These are phyloP conservation scores for Pseudohalonectria lignicola DNA, from an alignment of 2,329 filamentous ascomycete species.

Conservation along the genomic window DNA sequence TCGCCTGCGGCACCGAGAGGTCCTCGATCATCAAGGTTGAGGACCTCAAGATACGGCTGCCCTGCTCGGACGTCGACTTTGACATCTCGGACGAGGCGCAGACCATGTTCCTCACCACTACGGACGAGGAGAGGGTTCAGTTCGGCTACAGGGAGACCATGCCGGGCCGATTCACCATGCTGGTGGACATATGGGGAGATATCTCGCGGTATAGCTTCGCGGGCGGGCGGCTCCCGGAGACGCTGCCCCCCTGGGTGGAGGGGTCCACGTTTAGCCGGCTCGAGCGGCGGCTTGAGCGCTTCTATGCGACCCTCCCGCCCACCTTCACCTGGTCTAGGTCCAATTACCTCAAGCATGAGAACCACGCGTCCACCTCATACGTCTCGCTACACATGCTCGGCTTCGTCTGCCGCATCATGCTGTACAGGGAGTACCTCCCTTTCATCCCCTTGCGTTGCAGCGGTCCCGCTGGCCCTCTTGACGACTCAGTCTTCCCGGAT, in stretches of 20 bases:
- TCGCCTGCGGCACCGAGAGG: constrained; percentile 53
- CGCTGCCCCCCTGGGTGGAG: constrained; percentile 46
- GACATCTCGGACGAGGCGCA: constrained; percentile 47
- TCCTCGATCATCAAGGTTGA: constrained; percentile 46
- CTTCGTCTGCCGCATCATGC: constrained; percentile 54
- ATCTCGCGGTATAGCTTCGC: constrained; percentile 44
- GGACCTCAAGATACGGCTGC: constrained; percentile 54
- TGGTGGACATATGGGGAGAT: constrained; percentile 51
- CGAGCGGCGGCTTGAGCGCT: constrained; percentile 35
- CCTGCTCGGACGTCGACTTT: constrained; percentile 56
- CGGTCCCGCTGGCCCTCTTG: constrained; percentile 42
- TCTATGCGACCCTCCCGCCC: constrained; percentile 41
- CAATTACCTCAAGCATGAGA: constrained; percentile 57
- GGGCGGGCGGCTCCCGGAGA: constrained; percentile 38
- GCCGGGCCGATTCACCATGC: constrained; percentile 39
- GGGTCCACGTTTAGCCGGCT: constrained; percentile 43
- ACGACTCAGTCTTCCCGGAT: constrained; percentile 41
- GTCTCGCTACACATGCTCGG: constrained; percentile 57
- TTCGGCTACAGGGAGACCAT: constrained; percentile 30
- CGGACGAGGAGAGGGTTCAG: constrained; percentile 6
- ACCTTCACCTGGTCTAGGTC: constrained; percentile 45
- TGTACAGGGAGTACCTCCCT: constrained; percentile 58
- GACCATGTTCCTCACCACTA: constrained; percentile 32
- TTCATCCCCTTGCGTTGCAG: constrained; percentile 49
- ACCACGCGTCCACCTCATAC: constrained; percentile 52